Evolutionary conservation across 2,329 filamentous ascomycete genomes (phyloP), one percentile per base, ranked within the genome.

Genomic region (Madurella mycetomatis): DNA sequence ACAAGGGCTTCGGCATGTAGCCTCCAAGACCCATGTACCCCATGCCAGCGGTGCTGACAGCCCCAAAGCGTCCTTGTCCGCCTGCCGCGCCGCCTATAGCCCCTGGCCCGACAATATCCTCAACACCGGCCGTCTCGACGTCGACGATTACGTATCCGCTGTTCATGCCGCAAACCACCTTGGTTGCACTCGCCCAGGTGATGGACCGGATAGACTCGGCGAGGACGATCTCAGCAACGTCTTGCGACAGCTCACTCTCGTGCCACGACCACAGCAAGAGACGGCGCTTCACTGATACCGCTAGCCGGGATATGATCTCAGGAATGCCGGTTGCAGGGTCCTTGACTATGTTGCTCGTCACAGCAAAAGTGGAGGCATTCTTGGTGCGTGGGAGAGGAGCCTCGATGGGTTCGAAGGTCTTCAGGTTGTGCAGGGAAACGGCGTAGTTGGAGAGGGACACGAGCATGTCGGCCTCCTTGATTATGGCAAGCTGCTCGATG

Each of bases 11-110:
- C 1, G 94, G 92, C 53, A 92, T 90, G 75, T 91, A 94, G 41
- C 90, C 88, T 47, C 90, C 91, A 67, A 97, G 85, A 1, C 92
- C 92, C 82, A 97, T 95, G 67, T 97, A 97, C 43, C 92, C 91
- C 90, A 97, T 96, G 46, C 90, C 89, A 8, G 87, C 88, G 51
- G 86, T 88, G 56, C 87, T 88, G 58, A 92, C 86, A 1, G 90
- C 88, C 5, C 90, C 90, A 62, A 96, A 92, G 52, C 84, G 85
- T 2, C 81, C 83, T 61, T 88, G 85, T 1, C 77, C 76, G 1
- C 77, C 76, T 1, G 83, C 78, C 8, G 80, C 78, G 19, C 86
- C 86, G 11, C 84, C 86, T 53, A 88, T 82, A 41, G 83, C 82
- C 37, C 88, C 87, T 0, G 88, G 86, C 12, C 88, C 90, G 53